Percentiles rank a stretch among this genome's conserved stretches.
These are phyloP conservation scores for Cadophora sp. DNA, from an alignment of 2,329 filamentous ascomycete genomes.

Conservation along the genomic window DNA sequence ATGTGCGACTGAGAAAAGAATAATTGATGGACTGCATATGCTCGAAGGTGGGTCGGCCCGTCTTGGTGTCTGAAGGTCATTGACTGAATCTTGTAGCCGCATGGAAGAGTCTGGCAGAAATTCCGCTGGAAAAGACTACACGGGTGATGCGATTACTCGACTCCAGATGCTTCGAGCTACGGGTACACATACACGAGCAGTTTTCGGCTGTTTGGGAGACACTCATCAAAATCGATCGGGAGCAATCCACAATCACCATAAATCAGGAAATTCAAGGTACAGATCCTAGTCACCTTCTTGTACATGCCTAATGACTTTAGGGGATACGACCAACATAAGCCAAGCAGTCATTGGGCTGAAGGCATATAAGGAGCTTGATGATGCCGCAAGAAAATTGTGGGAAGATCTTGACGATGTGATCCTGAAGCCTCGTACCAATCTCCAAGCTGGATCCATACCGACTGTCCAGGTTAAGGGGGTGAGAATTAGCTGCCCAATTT, in stretches of 20 bases:
- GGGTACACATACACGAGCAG: conserved; percentile 68
- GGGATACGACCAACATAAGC: conserved; percentile 54
- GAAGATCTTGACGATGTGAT: conserved; percentile 67
- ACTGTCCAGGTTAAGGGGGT: conserved; percentile 52
- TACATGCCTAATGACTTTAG: conserved; percentile 20
- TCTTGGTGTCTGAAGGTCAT: background rate
- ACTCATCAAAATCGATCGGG: conserved; percentile 67
- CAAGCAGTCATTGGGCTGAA: conserved; percentile 63
- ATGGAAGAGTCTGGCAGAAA: conserved; percentile 61
- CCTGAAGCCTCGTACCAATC: conserved; percentile 63
- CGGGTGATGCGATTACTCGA: conserved; percentile 70
- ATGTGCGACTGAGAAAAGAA: conserved; percentile 58
- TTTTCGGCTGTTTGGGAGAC: conserved; percentile 75
- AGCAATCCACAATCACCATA: conserved; percentile 62
- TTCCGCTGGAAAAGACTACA: conserved; percentile 67
- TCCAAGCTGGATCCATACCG: conserved; percentile 42
- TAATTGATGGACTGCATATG: conserved; percentile 62
- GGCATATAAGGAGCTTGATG: conserved; percentile 66
- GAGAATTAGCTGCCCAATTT: conserved; percentile 32
- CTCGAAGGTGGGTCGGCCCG: conserved; percentile 56
- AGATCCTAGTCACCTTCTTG: background rate
- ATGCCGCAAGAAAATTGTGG: conserved; percentile 66
- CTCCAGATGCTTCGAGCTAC: conserved; percentile 69
- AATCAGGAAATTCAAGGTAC: conserved; percentile 29
- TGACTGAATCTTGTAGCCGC: conserved; percentile 51